Base-by-base conservation (phyloP, 331 rosid species). In the Dryas integrifolia region DNA sequence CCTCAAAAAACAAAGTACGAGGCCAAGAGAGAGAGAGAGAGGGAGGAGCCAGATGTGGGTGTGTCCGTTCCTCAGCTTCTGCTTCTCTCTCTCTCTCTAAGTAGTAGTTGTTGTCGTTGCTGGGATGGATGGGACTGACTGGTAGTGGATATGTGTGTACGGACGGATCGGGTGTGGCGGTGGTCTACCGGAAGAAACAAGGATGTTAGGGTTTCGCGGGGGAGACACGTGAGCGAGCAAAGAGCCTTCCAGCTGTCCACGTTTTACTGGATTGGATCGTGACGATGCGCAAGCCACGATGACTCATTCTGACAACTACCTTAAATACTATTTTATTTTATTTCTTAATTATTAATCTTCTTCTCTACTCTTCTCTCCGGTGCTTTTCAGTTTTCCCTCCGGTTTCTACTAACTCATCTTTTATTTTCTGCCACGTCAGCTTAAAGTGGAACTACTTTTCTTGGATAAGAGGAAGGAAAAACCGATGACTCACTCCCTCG, bases 231-330 rank as follows among this genome's bases (percentile, higher is more conserved):
- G 87, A 78, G 77, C 62, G 69, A 5, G 69, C 9, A 9, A n/a
- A 65, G 62, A 63, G 73, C 62, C 3, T 47, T 65, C 85, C 86
- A 88, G 89, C 86, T 88, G 95, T 79, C 89, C 80, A 57, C 72
- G 77, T 79, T 67, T 79, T 60, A 85, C 79, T 86, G 92, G 91
- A 75, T 77, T 45, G 43, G 74, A 26, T 81, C 67, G 70, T 70
- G 88, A 86, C 85, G 56, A 69, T 58, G 86, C 85, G 35, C 47
- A 62, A 24, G 59, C 47, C 73, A 39, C 53, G 67, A 79, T 88
- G 96, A 90, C 88, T 90, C 96, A 84, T 82, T 79, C 59, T 66
- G 80, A 85, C 88, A 87, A 48, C 89, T 5, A 80, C 78, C 79
- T 81, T 74, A 6, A 57, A 57, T 26, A 13, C 11, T 45, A 5